phyloP scores from a whole-genome alignment of 352 stramenopile genomes.

The Pythium periplocum region DNA sequence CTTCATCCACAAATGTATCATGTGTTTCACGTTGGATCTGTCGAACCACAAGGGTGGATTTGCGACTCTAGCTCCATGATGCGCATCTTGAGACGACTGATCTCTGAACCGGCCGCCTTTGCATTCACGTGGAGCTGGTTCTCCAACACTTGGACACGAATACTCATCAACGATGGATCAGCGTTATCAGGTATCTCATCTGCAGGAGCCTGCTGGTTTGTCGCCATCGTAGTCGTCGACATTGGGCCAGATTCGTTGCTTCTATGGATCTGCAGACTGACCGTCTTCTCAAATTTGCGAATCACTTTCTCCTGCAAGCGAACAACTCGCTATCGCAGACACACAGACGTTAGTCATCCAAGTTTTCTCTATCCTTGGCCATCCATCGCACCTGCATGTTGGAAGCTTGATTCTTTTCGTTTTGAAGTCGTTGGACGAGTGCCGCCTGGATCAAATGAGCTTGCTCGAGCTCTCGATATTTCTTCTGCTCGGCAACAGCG shows the following conservation, averaged over 20 bases:
- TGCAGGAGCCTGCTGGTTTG: not conserved
- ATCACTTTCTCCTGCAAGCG: constrained; percentile 80
- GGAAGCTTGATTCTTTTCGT: constrained; percentile 42
- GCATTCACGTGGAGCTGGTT: constrained; percentile 65
- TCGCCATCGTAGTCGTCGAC: not conserved
- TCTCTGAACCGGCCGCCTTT: constrained; percentile 46
- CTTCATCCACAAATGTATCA: not conserved
- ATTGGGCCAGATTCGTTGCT: not conserved
- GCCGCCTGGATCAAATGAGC: constrained; percentile 63
- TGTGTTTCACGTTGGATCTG: not conserved
- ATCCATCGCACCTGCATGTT: constrained; percentile 14
- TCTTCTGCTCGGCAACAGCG: constrained; percentile 11
- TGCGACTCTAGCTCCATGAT: constrained; percentile 58
- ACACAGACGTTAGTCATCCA: not conserved
- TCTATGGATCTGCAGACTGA: constrained; percentile 14
- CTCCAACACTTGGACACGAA: constrained; percentile 63
- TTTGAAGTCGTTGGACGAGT: constrained; percentile 62
- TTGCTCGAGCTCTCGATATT: constrained; percentile 56
- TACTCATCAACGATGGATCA: constrained; percentile 22
- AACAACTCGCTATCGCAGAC: constrained; percentile 42
- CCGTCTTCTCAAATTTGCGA: constrained; percentile 62
- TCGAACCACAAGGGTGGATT: not conserved
- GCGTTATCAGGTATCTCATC: not conserved
- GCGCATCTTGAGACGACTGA: constrained; percentile 50
- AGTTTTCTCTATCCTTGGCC: no score